Evolutionary conservation across 129 eudicot species (phyloP), one percentile per base, ranked within the genome.

Genomic region (Tanacetum coccineum): DNA sequence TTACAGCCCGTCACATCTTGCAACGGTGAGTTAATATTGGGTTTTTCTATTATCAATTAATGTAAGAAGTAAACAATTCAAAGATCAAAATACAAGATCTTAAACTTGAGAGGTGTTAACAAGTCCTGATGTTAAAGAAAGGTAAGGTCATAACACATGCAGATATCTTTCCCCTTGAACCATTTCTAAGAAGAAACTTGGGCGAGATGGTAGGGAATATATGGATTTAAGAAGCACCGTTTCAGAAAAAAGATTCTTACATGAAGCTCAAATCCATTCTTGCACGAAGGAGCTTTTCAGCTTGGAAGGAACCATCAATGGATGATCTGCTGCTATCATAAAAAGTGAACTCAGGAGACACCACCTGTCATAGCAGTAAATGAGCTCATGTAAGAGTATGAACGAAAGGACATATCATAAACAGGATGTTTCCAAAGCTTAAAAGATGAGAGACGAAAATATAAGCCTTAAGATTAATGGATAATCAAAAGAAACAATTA

Each of bases 301-400:
- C 87, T 76, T 78, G 82, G 9, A 80, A 72, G 19, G 89, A 84
- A 81, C 91, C 95, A 76, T 84, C 96, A 26, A 86, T 82, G 73
- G 86, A 86, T 70, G 96, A 84, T 78, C 90, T 93, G 52, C 92
- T 85, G 71, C 95, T 90, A 83, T 93, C 98, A 73, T 82, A 93
- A 75, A 93, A 93, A 48, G 95, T 93, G 74, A 93, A 84, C 73
- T 93, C 98, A 3, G 98, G 98, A 78, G 95, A 93, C 74, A 93
- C 90, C 77, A 93, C 96, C 98, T 92, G 79, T 28, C 21, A 61
- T 59, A 59, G 70, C 51, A 13, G 56, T 40, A 67, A 74, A 83
- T 36, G 21, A 65, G 36, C 68, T 68, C 62, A 64, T 15, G 55
- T 70, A 71, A 78, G 73, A 57, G 5, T 10, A 57, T 57, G 62